phyloP scores from a whole-genome alignment of 768 basidiomycete genomes.

The Amanita molliuscula region DNA sequence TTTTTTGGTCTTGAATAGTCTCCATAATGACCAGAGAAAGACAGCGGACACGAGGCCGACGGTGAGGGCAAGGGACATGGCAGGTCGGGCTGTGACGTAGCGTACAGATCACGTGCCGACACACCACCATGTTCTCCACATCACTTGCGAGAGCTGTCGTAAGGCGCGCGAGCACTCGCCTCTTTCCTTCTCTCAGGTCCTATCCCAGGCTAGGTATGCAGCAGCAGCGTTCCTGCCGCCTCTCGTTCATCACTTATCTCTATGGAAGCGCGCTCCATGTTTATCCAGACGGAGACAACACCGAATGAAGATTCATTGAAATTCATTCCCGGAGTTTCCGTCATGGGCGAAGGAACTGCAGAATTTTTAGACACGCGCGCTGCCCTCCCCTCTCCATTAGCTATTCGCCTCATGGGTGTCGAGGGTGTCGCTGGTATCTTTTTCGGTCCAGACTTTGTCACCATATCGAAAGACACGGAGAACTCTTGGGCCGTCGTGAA shows the following conservation, averaged over 20 bases:
- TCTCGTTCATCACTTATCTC: neutral
- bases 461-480: conserved; percentile 84
- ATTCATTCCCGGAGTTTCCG: conserved; percentile 88
- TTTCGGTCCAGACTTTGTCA: conserved; percentile 98
- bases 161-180: neutral
- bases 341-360: conserved; percentile 83
- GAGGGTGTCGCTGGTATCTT: conserved; percentile 86
- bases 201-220: conserved; percentile 1
- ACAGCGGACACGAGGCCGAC: conserved; percentile 2
- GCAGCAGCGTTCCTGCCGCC: neutral
- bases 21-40: conserved; percentile 21
- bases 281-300: conserved; percentile 96
- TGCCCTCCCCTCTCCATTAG: conserved; percentile 87
- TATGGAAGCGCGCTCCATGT: conserved; percentile 92
- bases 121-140: conserved; percentile 1
- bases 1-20: conserved; percentile 26
- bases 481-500: conserved; percentile 85
- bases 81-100: neutral
- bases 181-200: neutral
- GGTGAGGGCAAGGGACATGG: neutral
- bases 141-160: neutral
- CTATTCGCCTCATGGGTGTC: conserved; percentile 88
- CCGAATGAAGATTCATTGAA: conserved; percentile 97
- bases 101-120: neutral
- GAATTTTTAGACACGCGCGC: conserved; percentile 90